Base-by-base conservation (phyloP, 1,284 basidiomycete species). In the Takashimella tepidaria region DNA sequence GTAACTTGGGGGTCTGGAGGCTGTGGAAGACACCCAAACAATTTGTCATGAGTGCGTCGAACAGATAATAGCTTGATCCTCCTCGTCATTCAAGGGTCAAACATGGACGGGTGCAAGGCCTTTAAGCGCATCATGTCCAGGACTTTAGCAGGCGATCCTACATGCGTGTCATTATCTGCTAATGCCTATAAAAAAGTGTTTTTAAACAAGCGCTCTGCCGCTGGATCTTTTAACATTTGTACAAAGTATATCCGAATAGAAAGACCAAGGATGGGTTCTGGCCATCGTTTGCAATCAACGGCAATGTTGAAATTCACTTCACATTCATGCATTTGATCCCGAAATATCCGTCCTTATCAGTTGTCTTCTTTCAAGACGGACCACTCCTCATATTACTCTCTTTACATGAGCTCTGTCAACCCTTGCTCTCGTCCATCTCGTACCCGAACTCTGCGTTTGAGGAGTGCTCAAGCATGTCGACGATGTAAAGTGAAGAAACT, bases 51-150 rank as follows among this genome's bases (percentile, higher is more conserved):
- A 37, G 31, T 8, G 31, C 16, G 8, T 37, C 31, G 16, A 8
- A 16, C 31, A 8, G 31, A 37, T 16, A 8, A 8, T 16, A 37
- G 31, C 47, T 48, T 74, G 42, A 71, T 74, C 45, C 53, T 74
- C 16, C 57, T 74, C 46, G 73, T 74, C 48, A 55, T 73, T 11
- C 69, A 72, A 55, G 74, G 74, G 73, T 71, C 64, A 21, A 62
- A 68, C 1, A 47, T 69, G n/a, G 67, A 69, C 49, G 70, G 70
- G 16, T 72, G 66, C 49, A 60, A 54, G 1, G 61, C 69, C 2
- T 60, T 65, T 8, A 45, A 65, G 42, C 56, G 62, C 6, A 66
- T 72, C 48, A 48, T 45, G 21, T 52, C 51, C n/a, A 63, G 59
- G 13, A 66, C 70, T 0, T 51, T 68, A 11, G 62, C 67, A 0